Conservation (phyloP, 805 yeast genomes). For the Kuraishia cidri region DNA sequence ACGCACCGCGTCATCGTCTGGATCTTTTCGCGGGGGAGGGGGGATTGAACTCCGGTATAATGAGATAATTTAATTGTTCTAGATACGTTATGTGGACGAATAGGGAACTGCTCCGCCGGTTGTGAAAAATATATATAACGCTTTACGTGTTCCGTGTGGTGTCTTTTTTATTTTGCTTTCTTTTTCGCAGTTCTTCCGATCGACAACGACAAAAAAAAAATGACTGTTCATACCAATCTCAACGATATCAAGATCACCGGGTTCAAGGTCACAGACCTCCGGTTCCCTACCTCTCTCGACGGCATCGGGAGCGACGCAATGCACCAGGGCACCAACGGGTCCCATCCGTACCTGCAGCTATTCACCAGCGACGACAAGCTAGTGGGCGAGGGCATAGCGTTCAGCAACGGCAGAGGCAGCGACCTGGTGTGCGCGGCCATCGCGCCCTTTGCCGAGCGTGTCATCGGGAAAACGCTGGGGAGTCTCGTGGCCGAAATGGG, state of each 20-base stretch:
- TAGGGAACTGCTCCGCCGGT: no score
- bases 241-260: slow-evolving; percentile 7
- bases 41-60: no score
- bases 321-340: slow-evolving; percentile 28
- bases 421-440: slow-evolving; percentile 25
- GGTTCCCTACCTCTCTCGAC: slow-evolving; percentile 30
- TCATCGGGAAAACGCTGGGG: slow-evolving; percentile 20
- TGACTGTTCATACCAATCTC: no score
- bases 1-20: no score
- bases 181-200: no score
- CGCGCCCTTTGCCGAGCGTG: slow-evolving; percentile 24
- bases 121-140: no score
- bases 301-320: slow-evolving; percentile 33
- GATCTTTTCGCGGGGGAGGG: no score
- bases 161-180: no score
- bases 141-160: no score
- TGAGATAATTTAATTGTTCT: no score
- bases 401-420: slow-evolving; percentile 29
- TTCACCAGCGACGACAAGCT: slow-evolving; percentile 16
- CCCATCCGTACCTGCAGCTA: slow-evolving; percentile 26
- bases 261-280: slow-evolving; percentile 12
- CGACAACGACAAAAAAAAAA: no score
- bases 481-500: slow-evolving; percentile 26
- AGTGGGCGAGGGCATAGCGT: slow-evolving; percentile 32
- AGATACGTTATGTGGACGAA: no score